phyloP scores from a whole-genome alignment of 2,329 filamentous ascomycete species.

The Talaromyces piceae region DNA sequence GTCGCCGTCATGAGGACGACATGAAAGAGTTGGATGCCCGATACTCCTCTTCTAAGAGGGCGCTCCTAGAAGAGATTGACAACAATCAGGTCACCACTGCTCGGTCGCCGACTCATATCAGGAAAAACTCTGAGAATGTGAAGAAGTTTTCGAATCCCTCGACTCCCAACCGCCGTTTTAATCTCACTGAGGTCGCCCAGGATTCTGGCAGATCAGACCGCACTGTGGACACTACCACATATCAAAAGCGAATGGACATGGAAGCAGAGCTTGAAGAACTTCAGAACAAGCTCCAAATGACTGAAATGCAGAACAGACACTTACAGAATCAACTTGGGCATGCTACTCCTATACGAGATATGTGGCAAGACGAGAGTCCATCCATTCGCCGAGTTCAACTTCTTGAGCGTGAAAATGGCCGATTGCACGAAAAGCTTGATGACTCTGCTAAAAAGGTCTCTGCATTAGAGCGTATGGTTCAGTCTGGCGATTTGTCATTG shows the following conservation, averaged over 20 bases:
- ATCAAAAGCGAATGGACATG: slow-evolving; percentile 83
- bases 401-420: slow-evolving; percentile 83
- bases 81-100: slow-evolving; percentile 67
- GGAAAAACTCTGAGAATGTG: slow-evolving; percentile 50
- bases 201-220: slow-evolving; percentile 79
- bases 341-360: slow-evolving; percentile 53
- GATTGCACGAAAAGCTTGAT: slow-evolving; percentile 88
- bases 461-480: slow-evolving; percentile 75
- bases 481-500: slow-evolving; percentile 77
- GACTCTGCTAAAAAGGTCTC: slow-evolving; percentile 91
- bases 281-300: slow-evolving; percentile 88
- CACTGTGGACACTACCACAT: slow-evolving; percentile 73
- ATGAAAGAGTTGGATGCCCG: slow-evolving; percentile 57
- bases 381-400: slow-evolving; percentile 78
- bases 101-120: slow-evolving; percentile 65
- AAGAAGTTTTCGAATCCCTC: slow-evolving; percentile 66
- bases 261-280: slow-evolving; percentile 85
- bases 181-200: slow-evolving; percentile 54
- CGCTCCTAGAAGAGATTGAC: slow-evolving; percentile 79
- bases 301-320: slow-evolving; percentile 91
- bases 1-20: slow-evolving; percentile 65
- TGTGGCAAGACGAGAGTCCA: slow-evolving; percentile 65
- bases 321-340: slow-evolving; percentile 80
- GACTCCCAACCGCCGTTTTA: slow-evolving; percentile 67
- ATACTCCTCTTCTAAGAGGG: slow-evolving; percentile 59